These are phyloP conservation scores for Phytophthora cactorum DNA, from an alignment of 352 stramenopile genomes.

Conservation along the genomic window DNA sequence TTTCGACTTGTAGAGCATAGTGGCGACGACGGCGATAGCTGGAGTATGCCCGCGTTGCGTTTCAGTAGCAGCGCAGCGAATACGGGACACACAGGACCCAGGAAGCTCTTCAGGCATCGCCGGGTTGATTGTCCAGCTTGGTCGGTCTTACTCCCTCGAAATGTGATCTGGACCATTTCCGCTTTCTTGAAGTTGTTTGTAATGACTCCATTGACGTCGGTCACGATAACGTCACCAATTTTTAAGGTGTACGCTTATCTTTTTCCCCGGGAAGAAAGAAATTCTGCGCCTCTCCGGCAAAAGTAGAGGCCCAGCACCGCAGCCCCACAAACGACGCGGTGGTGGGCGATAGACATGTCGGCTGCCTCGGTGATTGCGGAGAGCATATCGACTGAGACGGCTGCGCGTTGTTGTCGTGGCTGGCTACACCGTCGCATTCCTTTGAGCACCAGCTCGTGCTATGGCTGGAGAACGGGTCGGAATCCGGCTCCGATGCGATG, in stretches of 20 bases:
- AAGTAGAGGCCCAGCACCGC: not conserved
- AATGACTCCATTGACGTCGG: not conserved
- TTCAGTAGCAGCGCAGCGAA: slow-evolving; percentile 7
- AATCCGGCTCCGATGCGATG: slow-evolving; percentile 4
- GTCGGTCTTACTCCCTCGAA: slow-evolving; percentile 2
- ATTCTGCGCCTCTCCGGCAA: not conserved
- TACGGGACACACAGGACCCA: not conserved
- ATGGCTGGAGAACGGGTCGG: not conserved
- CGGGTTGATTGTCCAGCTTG: not conserved
- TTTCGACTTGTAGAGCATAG: slow-evolving; percentile 2
- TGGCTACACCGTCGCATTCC: not conserved
- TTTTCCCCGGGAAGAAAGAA: not conserved
- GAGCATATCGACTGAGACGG: slow-evolving; percentile 14
- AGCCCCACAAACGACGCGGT: slow-evolving; percentile 6
- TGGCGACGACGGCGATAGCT: not conserved
- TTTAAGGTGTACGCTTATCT: not conserved
- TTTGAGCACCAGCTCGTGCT: not conserved
- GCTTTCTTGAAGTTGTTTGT: slow-evolving; percentile 9
- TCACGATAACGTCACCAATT: not conserved
- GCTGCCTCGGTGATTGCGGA: not conserved
- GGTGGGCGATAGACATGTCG: slow-evolving; percentile 8
- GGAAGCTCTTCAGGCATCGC: not conserved
- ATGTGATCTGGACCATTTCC: not conserved
- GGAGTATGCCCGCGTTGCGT: slow-evolving; percentile 1
- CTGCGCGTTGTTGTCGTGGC: not conserved